Conservation (phyloP, 163 green algal species). For the Prototheca cutis region DNA sequence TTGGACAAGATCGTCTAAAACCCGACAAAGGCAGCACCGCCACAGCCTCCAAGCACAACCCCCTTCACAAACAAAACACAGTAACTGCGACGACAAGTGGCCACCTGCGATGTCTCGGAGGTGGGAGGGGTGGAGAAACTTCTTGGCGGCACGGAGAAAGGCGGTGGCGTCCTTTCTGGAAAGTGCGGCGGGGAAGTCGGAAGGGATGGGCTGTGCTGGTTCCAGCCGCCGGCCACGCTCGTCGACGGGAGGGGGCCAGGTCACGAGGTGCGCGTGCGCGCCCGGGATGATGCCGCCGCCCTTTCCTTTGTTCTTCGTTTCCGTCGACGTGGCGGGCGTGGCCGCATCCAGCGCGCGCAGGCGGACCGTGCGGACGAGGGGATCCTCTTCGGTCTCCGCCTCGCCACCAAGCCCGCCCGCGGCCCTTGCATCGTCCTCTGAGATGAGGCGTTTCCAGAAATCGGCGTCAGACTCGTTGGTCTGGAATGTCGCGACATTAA, state of each 20-base stretch:
- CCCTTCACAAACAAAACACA: neutral
- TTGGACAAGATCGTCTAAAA: no score
- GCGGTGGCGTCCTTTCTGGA: slow-evolving; percentile 43
- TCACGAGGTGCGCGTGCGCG: slow-evolving; percentile 48
- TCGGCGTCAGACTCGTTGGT: slow-evolving; percentile 57
- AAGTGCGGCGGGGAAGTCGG: slow-evolving; percentile 26
- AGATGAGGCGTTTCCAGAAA: slow-evolving; percentile 74
- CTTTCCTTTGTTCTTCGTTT: slow-evolving; percentile 50
- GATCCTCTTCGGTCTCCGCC: slow-evolving; percentile 7
- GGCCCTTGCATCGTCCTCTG: slow-evolving; percentile 46
- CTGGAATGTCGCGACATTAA: slow-evolving; percentile 95
- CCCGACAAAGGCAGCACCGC: no score
- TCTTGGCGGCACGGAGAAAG: slow-evolving; percentile 49
- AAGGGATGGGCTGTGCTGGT: neutral
- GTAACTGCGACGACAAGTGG: neutral
- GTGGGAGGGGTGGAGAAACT: slow-evolving; percentile 32
- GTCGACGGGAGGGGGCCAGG: slow-evolving; percentile 33
- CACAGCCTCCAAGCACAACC: no score
- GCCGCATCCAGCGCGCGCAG: slow-evolving; percentile 7
- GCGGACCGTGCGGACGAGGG: slow-evolving; percentile 10
- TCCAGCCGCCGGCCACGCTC: slow-evolving; percentile 2
- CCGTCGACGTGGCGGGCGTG: no score
- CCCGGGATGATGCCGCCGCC: slow-evolving; percentile 38
- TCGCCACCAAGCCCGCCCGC: no score
- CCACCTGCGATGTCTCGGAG: slow-evolving; percentile 42